phyloP scores from a whole-genome alignment of 805 yeast species.

The Hanseniaspora clermontiae region DNA sequence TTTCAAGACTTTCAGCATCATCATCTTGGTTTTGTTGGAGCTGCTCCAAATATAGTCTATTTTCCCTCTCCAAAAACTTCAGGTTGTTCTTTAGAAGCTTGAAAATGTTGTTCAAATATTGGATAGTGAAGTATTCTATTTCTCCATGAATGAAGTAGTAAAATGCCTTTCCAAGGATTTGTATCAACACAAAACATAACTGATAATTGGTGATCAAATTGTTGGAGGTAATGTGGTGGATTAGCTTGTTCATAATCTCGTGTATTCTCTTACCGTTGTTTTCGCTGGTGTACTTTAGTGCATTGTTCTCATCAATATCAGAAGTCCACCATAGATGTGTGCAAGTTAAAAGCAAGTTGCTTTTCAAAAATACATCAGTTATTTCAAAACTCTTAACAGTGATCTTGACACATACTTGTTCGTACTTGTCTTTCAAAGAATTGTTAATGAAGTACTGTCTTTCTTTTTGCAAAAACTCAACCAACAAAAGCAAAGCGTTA shows the following conservation, averaged over 20 bases:
- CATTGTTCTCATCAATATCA: slow-evolving; percentile 35
- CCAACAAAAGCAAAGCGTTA: slow-evolving; percentile 39
- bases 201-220: slow-evolving; percentile 4
- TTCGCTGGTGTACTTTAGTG: slow-evolving; percentile 23
- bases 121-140: slow-evolving; percentile 47
- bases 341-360: slow-evolving; percentile 40
- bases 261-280: slow-evolving; percentile 8
- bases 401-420: slow-evolving; percentile 21
- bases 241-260: slow-evolving; percentile 5
- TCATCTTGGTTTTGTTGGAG: neutral
- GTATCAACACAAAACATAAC: slow-evolving; percentile 66
- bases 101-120: slow-evolving; percentile 74
- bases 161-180: slow-evolving; percentile 73
- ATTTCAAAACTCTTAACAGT: slow-evolving; percentile 10
- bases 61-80: slow-evolving; percentile 29
- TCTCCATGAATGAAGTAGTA: slow-evolving; percentile 78
- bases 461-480: slow-evolving; percentile 40
- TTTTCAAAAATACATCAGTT: slow-evolving; percentile 6
- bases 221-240: slow-evolving; percentile 4
- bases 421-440: slow-evolving; percentile 15
- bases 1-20: neutral
- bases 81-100: slow-evolving; percentile 64
- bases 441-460: slow-evolving; percentile 45
- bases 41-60: slow-evolving; percentile 19
- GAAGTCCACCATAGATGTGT: slow-evolving; percentile 90